Conservation (phyloP, 305 asterid species). For the Fraxinus nigra region DNA sequence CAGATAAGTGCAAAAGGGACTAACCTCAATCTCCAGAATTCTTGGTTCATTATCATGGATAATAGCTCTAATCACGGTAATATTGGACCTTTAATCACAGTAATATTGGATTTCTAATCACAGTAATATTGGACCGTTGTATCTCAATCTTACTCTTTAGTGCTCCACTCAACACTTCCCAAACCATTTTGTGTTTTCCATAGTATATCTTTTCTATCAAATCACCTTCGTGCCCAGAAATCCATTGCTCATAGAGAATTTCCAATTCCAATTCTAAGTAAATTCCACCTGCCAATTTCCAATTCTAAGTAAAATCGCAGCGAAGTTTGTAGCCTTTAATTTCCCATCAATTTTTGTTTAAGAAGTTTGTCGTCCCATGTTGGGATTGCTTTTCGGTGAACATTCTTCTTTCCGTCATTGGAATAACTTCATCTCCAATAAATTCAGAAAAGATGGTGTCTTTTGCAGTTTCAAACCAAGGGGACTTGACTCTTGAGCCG, state of each 20-base stretch:
- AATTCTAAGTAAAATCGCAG: slow-evolving; percentile 32
- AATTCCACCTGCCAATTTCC: slow-evolving; percentile 64
- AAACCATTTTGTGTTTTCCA: slow-evolving; percentile 48
- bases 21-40: slow-evolving; percentile 50
- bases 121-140: slow-evolving; percentile 54
- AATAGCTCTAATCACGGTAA: slow-evolving; percentile 14
- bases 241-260: slow-evolving; percentile 22
- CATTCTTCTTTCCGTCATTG: slow-evolving; percentile 1
- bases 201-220: slow-evolving; percentile 48
- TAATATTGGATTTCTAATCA: slow-evolving; percentile 18
- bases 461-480: no score
- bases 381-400: not conserved
- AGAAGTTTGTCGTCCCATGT: not conserved
- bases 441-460: not conserved
- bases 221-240: slow-evolving; percentile 45
- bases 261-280: no score
- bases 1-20: not conserved
- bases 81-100: no score
- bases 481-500: no score
- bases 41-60: slow-evolving; percentile 25
- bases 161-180: slow-evolving; percentile 63
- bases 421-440: slow-evolving; percentile 22
- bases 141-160: slow-evolving; percentile 65
- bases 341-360: slow-evolving; percentile 19
- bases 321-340: slow-evolving; percentile 56